These are phyloP conservation scores for Thymus mandschuricus DNA, from an alignment of 257 asterid species.

Conservation along the genomic window DNA sequence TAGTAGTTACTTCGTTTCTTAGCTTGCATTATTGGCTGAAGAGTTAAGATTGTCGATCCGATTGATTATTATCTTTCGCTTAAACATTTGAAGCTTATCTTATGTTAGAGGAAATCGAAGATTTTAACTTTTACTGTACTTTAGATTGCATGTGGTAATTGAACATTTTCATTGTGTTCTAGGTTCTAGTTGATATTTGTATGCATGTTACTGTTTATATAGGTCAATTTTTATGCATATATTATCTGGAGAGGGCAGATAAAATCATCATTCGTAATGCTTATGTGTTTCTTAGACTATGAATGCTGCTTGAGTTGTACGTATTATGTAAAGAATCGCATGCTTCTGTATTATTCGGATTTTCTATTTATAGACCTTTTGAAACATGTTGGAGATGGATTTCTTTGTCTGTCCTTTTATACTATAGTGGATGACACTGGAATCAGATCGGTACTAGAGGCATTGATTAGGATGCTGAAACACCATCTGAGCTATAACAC, in stretches of 20 bases:
- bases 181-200: background rate
- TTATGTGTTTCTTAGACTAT: background rate
- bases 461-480: background rate
- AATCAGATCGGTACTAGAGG: background rate
- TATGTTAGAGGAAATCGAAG: constrained; percentile 19
- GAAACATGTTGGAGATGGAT: constrained; percentile 11
- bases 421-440: background rate
- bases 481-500: background rate
- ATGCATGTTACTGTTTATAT: background rate
- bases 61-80: constrained; percentile 24
- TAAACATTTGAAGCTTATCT: constrained; percentile 29
- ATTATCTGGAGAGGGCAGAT: constrained; percentile 6
- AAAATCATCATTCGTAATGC: constrained; percentile 10
- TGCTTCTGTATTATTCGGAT: constrained; percentile 3
- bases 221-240: background rate
- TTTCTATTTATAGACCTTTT: background rate
- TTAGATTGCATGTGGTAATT: constrained; percentile 7
- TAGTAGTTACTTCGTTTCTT: constrained; percentile 6
- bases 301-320: background rate
- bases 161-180: background rate
- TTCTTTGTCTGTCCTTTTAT: background rate
- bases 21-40: constrained; percentile 7
- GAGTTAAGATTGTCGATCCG: constrained; percentile 7
- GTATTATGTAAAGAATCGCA: background rate
- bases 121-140: constrained; percentile 1